A percentile compares a stretch with the other conserved stretches of the same genome.
These are phyloP conservation scores for Phytophthora cajani DNA, from an alignment of 352 stramenopile species.

Conservation along the genomic window DNA sequence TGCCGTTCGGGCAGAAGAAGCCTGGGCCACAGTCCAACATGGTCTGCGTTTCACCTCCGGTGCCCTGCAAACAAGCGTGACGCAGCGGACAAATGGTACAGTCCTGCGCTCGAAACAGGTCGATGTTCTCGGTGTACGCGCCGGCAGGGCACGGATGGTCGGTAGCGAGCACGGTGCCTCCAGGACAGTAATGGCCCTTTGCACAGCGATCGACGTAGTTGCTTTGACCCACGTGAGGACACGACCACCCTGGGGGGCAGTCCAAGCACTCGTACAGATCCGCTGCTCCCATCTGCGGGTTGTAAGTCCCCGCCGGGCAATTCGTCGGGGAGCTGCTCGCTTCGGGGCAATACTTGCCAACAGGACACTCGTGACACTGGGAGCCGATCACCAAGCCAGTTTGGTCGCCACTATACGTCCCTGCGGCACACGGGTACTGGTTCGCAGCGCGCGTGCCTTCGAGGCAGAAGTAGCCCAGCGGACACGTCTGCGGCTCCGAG, in stretches of 20 bases:
- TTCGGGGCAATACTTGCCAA: slow-evolving; percentile 88
- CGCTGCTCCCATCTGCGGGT: slow-evolving; percentile 55
- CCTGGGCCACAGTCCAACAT: slow-evolving; percentile 77
- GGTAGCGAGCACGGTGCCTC: slow-evolving; percentile 56
- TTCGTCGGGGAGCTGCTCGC: slow-evolving; percentile 67
- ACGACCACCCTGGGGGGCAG: slow-evolving; percentile 79
- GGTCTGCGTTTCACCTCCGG: slow-evolving; percentile 66
- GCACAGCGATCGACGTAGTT: slow-evolving; percentile 69
- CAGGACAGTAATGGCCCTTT: slow-evolving; percentile 79
- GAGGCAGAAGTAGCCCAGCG: slow-evolving; percentile 85
- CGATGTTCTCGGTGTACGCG: slow-evolving; percentile 69
- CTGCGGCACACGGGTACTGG: slow-evolving; percentile 88
- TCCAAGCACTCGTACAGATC: slow-evolving; percentile 63
- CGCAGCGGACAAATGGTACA: slow-evolving; percentile 82
- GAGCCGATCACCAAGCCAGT: slow-evolving; percentile 57
- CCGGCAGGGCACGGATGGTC: slow-evolving; percentile 76
- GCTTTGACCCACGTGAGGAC: slow-evolving; percentile 69
- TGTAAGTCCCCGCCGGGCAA: slow-evolving; percentile 84
- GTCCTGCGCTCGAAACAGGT: slow-evolving; percentile 73
- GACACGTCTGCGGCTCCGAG: slow-evolving; percentile 59
- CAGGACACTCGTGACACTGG: slow-evolving; percentile 61
- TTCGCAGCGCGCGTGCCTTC: slow-evolving; percentile 64
- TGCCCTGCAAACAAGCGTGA: slow-evolving; percentile 77
- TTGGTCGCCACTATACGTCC: slow-evolving; percentile 79
- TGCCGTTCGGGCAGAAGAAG: slow-evolving; percentile 87